Base-by-base conservation (phyloP, 1,284 basidiomycete species). In the Violaceomyces palustris region DNA sequence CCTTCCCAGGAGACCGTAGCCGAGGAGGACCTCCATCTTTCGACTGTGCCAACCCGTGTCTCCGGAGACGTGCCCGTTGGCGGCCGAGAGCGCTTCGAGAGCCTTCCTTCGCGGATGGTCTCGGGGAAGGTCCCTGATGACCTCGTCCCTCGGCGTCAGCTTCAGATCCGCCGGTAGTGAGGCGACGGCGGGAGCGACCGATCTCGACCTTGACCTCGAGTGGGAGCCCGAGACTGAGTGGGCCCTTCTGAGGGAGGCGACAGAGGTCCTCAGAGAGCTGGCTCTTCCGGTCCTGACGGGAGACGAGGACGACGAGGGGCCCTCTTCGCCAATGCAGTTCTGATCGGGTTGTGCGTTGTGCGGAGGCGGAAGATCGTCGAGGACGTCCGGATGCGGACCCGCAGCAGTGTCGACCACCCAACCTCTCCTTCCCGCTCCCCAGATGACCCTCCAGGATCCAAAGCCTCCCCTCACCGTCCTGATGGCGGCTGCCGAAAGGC, bases 21-120 rank as follows among this genome's bases (percentile, higher is more conserved):
- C 91, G 61, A 87, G 83, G 46, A 96, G 74, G 42, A 94, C 87
- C 81, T 97, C 92, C 89, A 96, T 92, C 78, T 98, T 98, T 40
- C 90, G 78, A 26, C 87, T 83, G 75, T 96, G 90, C 92, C 93
- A 98, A 0, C 93, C 93, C 2, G 91, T 82, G 4, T 85, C 86
- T 65, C 86, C 88, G 63, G 80, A 85, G 3, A 94, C 91, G 63
- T 89, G 88, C 1, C 90, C 90, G 59, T 88, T 87, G 10, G 85
- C 83, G 54, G 84, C 79, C 11, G 87, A 83, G n/a, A 93, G 76
- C 31, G 79, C 77, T 60, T 84, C 82, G 67, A 89, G 77, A 69
- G 84, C 85, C 25, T 72, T 71, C 39, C 87, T 78, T 67, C 84
- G 81, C 2, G 83, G 81, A 72, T 90, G 87, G 4, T 73, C 78